Conservation (phyloP, 768 basidiomycete genomes). For the Chalciporus chontae region DNA sequence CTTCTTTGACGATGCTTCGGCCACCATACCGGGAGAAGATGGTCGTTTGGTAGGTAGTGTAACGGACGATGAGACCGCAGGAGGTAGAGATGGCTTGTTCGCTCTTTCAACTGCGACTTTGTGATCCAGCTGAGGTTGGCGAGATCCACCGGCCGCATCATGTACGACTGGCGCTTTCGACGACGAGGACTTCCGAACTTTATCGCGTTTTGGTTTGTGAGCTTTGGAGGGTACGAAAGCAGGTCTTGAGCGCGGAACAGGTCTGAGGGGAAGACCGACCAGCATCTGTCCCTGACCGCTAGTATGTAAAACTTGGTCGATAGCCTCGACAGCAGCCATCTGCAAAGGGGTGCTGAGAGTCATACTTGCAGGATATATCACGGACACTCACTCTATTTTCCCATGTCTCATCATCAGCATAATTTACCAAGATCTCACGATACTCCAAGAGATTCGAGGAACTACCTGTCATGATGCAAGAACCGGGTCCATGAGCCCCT, state of each 20-base stretch:
- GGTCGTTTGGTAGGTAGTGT: conserved; percentile 35
- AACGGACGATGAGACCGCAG: conserved; percentile 1
- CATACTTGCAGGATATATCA: background rate
- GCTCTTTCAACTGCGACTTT: background rate
- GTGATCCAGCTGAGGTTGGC: too few relatives aligned
- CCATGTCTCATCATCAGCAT: conserved; percentile 63
- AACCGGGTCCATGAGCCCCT: conserved; percentile 42
- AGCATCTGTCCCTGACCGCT: conserved; percentile 58
- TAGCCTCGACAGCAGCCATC: conserved; percentile 64
- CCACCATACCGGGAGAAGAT: conserved; percentile 27
- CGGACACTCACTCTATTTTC: conserved; percentile 53
- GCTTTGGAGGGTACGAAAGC: conserved; percentile 15
- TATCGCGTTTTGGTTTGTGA: background rate
- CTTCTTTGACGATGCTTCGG: conserved; percentile 36
- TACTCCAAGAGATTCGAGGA: conserved; percentile 68
- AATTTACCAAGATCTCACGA: conserved; percentile 59
- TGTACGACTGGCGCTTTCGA: background rate
- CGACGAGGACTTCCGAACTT: background rate
- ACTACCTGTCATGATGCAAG: conserved; percentile 62
- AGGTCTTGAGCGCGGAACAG: conserved; percentile 37
- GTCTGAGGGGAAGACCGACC: conserved; percentile 60
- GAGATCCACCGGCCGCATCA: too few relatives aligned
- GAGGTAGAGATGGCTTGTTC: background rate
- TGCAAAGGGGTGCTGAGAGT: conserved; percentile 26
- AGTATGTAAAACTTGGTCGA: conserved; percentile 58